phyloP scores from a whole-genome alignment of 139 green algal genomes.

The Picochlorum sp. region DNA sequence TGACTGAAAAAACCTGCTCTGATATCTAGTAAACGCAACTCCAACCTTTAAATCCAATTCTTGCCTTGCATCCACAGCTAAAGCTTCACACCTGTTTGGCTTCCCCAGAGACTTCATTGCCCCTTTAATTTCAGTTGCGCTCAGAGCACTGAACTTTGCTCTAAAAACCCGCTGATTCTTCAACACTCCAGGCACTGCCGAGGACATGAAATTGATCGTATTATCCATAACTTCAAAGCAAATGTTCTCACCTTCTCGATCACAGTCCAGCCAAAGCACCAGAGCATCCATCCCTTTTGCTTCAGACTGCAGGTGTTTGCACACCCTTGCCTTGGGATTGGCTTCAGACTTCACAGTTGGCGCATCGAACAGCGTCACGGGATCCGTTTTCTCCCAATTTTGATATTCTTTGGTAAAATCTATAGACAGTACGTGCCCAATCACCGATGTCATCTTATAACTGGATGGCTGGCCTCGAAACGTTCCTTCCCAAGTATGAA shows the following conservation, averaged over 20 bases:
- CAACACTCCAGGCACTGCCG: background rate
- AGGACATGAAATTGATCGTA: conserved; percentile 39
- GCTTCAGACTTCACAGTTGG: conserved; percentile 63
- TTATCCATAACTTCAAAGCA: conserved; percentile 87
- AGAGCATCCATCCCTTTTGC: conserved; percentile 44
- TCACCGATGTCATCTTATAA: conserved; percentile 71
- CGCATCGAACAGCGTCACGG: conserved; percentile 69
- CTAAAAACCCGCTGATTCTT: conserved; percentile 41
- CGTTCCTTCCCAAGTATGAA: conserved; percentile 59
- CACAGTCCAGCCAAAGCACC: conserved; percentile 84
- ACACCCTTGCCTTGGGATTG: conserved; percentile 74
- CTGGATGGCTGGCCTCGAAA: conserved; percentile 45
- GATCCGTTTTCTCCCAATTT: conserved; percentile 74
- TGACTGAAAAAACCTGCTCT: conserved; percentile 69
- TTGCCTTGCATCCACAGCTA: conserved; percentile 71
- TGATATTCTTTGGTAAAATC: conserved; percentile 78
- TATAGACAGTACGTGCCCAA: conserved; percentile 49
- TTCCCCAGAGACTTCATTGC: conserved; percentile 69
- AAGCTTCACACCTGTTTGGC: conserved; percentile 66
- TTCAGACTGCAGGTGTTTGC: conserved; percentile 62
- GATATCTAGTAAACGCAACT: conserved; percentile 78
- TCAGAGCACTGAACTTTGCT: conserved; percentile 71
- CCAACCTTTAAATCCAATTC: conserved; percentile 76
- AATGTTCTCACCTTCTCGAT: conserved; percentile 86
- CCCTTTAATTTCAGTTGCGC: conserved; percentile 48